Conservation (phyloP, 2,329 filamentous ascomycete species). For the Xylaria digitata region DNA sequence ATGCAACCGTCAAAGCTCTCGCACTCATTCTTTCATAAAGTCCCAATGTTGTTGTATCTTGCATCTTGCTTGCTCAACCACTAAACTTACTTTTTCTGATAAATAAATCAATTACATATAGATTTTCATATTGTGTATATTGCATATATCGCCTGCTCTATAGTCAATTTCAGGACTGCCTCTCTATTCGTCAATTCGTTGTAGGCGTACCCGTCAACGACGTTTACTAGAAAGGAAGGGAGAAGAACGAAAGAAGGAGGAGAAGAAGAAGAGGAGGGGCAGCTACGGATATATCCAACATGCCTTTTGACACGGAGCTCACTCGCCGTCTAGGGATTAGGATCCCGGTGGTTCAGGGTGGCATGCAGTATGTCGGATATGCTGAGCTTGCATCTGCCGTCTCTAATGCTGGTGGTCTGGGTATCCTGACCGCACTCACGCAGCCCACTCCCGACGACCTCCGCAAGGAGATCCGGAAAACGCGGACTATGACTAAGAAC, state of each 20-base stretch:
- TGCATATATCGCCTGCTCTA: background rate
- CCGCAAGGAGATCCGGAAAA: constrained; percentile 90
- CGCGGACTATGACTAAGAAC: constrained; percentile 79
- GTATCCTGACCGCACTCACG: constrained; percentile 87
- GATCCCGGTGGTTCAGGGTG: constrained; percentile 83
- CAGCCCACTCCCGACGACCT: constrained; percentile 93
- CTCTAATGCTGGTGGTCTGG: constrained; percentile 83
- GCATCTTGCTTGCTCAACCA: background rate
- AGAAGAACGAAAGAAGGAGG: background rate
- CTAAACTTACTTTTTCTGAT: background rate
- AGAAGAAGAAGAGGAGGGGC: background rate
- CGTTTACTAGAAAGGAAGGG: background rate
- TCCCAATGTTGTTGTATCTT: background rate
- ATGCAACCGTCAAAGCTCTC: background rate
- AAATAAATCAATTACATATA: constrained; percentile 15
- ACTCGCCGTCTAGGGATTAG: constrained; percentile 68
- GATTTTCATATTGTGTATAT: constrained; percentile 1
- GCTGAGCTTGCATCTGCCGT: constrained; percentile 82
- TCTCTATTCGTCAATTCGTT: background rate
- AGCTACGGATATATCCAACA: constrained; percentile 47
- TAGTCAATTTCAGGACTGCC: background rate
- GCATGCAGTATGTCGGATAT: constrained; percentile 88
- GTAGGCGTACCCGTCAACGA: background rate
- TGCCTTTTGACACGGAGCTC: constrained; percentile 69
- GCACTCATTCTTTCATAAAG: constrained; percentile 19